Conservation (phyloP, 495 filamentous ascomycete species). For the Margaritispora aquatica region DNA sequence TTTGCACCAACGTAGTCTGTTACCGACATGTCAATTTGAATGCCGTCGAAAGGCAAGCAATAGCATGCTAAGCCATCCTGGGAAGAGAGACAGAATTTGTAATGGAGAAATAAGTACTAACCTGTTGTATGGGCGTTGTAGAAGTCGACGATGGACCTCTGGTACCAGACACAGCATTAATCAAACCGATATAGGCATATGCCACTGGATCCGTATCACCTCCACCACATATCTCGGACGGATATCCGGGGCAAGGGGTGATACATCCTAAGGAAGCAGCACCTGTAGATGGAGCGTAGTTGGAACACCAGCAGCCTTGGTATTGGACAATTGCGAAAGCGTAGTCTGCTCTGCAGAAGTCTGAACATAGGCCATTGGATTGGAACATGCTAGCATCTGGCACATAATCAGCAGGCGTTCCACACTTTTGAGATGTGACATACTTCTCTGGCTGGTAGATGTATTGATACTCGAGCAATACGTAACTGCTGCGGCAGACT, state of each 20-base stretch:
- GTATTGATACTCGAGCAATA: conserved; percentile 46
- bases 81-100: neutral
- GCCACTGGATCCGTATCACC: too few species aligned
- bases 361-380: conserved; percentile 57
- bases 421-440: conserved; percentile 3
- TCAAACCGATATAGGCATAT: conserved; percentile 54
- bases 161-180: conserved; percentile 42
- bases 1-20: conserved; percentile 8
- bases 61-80: conserved; percentile 2
- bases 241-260: conserved; percentile 60
- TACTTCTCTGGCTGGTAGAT: conserved; percentile 22
- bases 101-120: conserved; percentile 9
- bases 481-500: conserved; percentile 1
- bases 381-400: conserved; percentile 53
- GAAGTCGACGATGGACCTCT: conserved; percentile 2
- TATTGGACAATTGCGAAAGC: conserved; percentile 64
- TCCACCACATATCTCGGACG: conserved; percentile 57
- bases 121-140: conserved; percentile 9
- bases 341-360: conserved; percentile 47
- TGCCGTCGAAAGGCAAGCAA: conserved; percentile 13
- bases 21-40: conserved; percentile 22
- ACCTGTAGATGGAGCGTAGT: conserved; percentile 55
- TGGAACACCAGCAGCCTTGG: conserved; percentile 68
- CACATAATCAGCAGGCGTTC: conserved; percentile 1
- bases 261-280: conserved; percentile 45